These are phyloP conservation scores for Globisporangium carolinianum DNA, from an alignment of 352 stramenopile species.

Conservation along the genomic window DNA sequence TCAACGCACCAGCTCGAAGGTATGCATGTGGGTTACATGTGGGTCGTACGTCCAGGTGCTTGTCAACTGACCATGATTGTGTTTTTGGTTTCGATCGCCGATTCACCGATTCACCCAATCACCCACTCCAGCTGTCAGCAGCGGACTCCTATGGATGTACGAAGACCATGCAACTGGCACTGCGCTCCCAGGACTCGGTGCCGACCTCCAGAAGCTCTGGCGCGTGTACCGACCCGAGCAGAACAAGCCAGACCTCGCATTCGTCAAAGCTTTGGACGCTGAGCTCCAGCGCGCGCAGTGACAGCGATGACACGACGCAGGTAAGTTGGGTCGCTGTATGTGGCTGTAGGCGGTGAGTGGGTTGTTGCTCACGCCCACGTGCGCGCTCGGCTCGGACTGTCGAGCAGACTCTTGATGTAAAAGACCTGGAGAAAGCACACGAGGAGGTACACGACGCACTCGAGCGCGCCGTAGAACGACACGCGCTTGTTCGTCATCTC, in stretches of 20 bases:
- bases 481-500: constrained; percentile 74
- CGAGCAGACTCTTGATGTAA: constrained; percentile 75
- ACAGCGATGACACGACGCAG: neutral
- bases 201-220: constrained; percentile 48
- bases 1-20: constrained; percentile 44
- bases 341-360: neutral
- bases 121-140: constrained; percentile 28
- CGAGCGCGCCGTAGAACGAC: constrained; percentile 60
- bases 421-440: constrained; percentile 66
- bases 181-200: constrained; percentile 26
- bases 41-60: neutral
- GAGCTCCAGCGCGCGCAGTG: constrained; percentile 23
- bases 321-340: neutral
- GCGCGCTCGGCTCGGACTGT: constrained; percentile 38
- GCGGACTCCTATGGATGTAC: constrained; percentile 59
- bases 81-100: constrained; percentile 1
- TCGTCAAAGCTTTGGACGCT: constrained; percentile 49
- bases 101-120: too few relatives aligned
- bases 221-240: constrained; percentile 37
- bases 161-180: constrained; percentile 28
- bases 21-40: constrained; percentile 4
- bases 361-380: constrained; percentile 26
- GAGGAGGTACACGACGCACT: constrained; percentile 64
- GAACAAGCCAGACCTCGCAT: constrained; percentile 57
- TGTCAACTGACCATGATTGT: neutral